These are phyloP conservation scores for Lentinula aciculospora DNA, from an alignment of 768 basidiomycete genomes.

Conservation along the genomic window DNA sequence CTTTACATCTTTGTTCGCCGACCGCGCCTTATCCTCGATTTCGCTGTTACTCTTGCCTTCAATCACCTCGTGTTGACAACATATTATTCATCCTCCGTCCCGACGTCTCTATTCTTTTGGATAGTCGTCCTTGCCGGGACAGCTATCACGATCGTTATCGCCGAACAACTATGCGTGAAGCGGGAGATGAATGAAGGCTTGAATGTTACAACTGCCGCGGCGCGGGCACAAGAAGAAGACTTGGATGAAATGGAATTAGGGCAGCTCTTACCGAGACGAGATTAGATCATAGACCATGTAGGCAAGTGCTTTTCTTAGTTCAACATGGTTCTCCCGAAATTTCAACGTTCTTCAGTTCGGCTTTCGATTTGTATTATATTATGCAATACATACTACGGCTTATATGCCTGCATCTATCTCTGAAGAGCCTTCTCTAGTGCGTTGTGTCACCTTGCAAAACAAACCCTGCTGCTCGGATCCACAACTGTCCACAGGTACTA, in stretches of 20 bases:
- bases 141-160: slow-evolving; percentile 67
- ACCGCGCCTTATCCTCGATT: slow-evolving; percentile 93
- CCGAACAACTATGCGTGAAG: slow-evolving; percentile 89
- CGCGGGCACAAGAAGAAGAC: slow-evolving; percentile 49
- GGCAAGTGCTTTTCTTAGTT: background rate
- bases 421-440: background rate
- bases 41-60: slow-evolving; percentile 84
- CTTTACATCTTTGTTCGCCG: slow-evolving; percentile 84
- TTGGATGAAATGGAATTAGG: slow-evolving; percentile 59
- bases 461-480: background rate
- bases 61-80: slow-evolving; percentile 92
- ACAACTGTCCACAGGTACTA: background rate
- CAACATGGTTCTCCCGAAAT: background rate
- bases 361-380: background rate
- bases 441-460: background rate
- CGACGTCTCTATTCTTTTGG: slow-evolving; percentile 94
- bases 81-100: slow-evolving; percentile 79
- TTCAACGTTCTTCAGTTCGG: background rate
- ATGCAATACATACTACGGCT: background rate
- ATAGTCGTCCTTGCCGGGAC: slow-evolving; percentile 66
- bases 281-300: slow-evolving; percentile 18
- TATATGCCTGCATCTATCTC: background rate
- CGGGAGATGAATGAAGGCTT: slow-evolving; percentile 88
- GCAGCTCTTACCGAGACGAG: slow-evolving; percentile 30
- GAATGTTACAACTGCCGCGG: slow-evolving; percentile 39